Evolutionary conservation across 371 early-diverging fungal species (phyloP).

Genomic region (Mortierella sp.): DNA sequence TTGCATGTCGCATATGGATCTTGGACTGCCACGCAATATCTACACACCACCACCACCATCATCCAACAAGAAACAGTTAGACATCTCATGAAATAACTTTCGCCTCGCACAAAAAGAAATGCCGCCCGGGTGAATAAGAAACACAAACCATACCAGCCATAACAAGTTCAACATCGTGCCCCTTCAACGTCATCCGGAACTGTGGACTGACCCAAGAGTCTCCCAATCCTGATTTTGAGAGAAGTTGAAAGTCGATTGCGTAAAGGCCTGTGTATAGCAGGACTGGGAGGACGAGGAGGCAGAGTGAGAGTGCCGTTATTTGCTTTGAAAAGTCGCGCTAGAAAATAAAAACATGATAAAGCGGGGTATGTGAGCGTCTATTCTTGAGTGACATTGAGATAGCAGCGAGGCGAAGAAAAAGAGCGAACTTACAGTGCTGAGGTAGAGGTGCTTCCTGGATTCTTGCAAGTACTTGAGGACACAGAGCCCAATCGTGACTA

Average conservation of each 20-base stretch:
- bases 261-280: conserved; percentile 85
- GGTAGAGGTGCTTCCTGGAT: conserved; percentile 34
- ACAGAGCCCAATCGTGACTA: conserved; percentile 87
- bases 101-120: no score
- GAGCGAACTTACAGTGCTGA: conserved; percentile 33
- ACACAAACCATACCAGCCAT: conserved; percentile 29
- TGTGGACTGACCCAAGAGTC: conserved; percentile 82
- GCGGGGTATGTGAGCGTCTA: background rate
- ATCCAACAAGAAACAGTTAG: background rate
- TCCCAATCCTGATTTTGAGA: conserved; percentile 80
- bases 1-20: conserved; percentile 80
- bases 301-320: conserved; percentile 69
- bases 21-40: conserved; percentile 88
- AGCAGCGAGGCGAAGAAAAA: background rate
- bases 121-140: background rate
- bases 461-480: conserved; percentile 46
- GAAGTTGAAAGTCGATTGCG: conserved; percentile 82
- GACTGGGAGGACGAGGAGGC: conserved; percentile 85
- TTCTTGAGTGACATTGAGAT: background rate
- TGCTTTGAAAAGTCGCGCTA: conserved; percentile 61
- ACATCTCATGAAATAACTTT: background rate
- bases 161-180: conserved; percentile 34
- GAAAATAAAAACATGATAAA: background rate
- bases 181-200: conserved; percentile 74
- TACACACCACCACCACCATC: conserved; percentile 30